Base-by-base conservation (phyloP, 345 rosid genomes). In the Citrus inodora region DNA sequence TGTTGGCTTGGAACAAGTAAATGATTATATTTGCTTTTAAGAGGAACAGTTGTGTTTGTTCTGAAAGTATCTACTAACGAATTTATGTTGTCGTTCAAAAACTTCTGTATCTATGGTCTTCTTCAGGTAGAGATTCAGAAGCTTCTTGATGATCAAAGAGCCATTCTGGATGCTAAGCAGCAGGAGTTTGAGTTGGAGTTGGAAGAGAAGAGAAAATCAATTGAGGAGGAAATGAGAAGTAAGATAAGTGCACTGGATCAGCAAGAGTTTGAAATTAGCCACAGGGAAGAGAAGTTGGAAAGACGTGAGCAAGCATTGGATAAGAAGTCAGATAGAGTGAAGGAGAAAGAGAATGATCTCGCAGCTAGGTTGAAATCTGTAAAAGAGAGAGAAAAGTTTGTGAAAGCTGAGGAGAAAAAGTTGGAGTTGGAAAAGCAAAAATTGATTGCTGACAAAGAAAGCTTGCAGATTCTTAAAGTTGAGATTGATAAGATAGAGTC, bases 271-370 rank as follows among this genome's bases (percentile, higher is more conserved):
- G 92, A 92, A 79, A 80, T 87, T 73, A 70, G 79, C 76, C 89
- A 88, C 81, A 85, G 80, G 61, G 90, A 83, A 87, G 91, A 91
- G 75, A 86, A 82, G 87, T 56, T 91, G 84, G 76, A 69, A 67
- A 91, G 90, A 80, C 81, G 84, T 77, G 95, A 87, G 79, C 86
- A 88, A 77, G 85, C 86, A 68, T 77, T 88, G 83, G 87, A 88
- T 73, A 84, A 64, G 79, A 89, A 82, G 84, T 76, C 82, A 30
- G 94, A 85, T 79, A 89, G 86, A 76, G 74, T 86, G 81, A 88
- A 89, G 83, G 97, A 91, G 86, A 92, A 89, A 87, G 95, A 90
- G 70, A 89, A 88, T 81, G 94, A 91, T 64, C 84, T 90, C 73
- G 93, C 91, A 78, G 85, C 83, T 60, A 92, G 82, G 80, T 75